Evolutionary conservation across 257 asterid species (phyloP).

Genomic region (Voacanga thouarsii): DNA sequence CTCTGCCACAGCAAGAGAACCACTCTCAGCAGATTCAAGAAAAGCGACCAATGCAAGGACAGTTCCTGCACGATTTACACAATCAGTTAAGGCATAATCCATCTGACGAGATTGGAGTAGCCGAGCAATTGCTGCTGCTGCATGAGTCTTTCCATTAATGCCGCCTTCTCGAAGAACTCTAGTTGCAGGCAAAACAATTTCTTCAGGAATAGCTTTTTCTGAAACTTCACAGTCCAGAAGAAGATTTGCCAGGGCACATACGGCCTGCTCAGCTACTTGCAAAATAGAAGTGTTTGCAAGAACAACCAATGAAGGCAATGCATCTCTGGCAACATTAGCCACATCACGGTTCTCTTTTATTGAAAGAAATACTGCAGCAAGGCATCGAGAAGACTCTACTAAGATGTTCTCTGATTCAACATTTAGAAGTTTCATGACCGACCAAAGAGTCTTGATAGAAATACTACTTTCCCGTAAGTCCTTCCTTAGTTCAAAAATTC

Average conservation of each 20-base stretch:
- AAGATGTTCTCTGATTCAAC: conserved; percentile 66
- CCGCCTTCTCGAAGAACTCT: conserved; percentile 85
- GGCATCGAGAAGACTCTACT: conserved; percentile 72
- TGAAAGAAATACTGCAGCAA: conserved; percentile 87
- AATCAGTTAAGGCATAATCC: conserved; percentile 58
- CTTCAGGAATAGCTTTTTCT: conserved; percentile 70
- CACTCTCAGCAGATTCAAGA: conserved; percentile 69
- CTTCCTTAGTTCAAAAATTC: conserved; percentile 75
- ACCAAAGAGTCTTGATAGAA: conserved; percentile 64
- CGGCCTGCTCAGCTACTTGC: conserved; percentile 91
- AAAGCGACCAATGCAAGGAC: conserved; percentile 84
- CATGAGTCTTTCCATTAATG: conserved; percentile 67
- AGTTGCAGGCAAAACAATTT: conserved; percentile 73
- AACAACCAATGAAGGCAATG: conserved; percentile 61
- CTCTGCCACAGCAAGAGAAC: conserved; percentile 67
- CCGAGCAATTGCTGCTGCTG: conserved; percentile 95
- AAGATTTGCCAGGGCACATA: conserved; percentile 91
- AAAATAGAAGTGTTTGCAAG: conserved; percentile 75
- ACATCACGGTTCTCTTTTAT: conserved; percentile 82
- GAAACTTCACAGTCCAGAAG: conserved; percentile 82
- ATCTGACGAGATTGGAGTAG: conserved; percentile 69
- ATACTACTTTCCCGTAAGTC: conserved; percentile 85
- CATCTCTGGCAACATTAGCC: conserved; percentile 76
- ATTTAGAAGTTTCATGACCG: conserved; percentile 62
- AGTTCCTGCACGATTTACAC: conserved; percentile 85